Evolutionary conservation across 345 rosid genomes (phyloP).

Genomic region (Laguncularia racemosa): DNA sequence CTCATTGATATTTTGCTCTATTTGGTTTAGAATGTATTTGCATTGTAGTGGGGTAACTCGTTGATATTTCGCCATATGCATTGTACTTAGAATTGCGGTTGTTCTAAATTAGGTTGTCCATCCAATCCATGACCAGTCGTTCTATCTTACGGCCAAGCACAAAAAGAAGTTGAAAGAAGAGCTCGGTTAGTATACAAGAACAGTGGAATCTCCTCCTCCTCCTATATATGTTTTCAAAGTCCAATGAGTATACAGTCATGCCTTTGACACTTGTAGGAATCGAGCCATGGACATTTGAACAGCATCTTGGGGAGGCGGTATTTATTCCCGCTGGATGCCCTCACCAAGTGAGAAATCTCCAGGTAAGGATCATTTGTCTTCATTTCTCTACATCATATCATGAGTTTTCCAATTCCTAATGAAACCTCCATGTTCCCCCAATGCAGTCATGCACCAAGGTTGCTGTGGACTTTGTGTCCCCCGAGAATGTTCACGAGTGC

Average conservation of each 20-base stretch:
- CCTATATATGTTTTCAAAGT: no score
- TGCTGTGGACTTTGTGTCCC: slow-evolving; percentile 89
- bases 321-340: slow-evolving; percentile 98
- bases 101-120: slow-evolving; percentile 34
- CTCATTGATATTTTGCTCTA: background rate
- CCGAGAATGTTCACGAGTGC: slow-evolving; percentile 71
- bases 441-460: slow-evolving; percentile 86
- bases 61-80: background rate
- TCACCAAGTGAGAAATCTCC: slow-evolving; percentile 93
- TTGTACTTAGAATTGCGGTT: no score
- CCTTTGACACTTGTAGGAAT: slow-evolving; percentile 34
- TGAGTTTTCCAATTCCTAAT: background rate
- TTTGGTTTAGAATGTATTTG: no score
- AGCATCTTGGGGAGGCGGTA: slow-evolving; percentile 78
- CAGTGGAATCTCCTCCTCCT: background rate
- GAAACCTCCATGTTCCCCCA: slow-evolving; percentile 1
- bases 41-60: slow-evolving; percentile 44
- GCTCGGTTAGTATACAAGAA: slow-evolving; percentile 43
- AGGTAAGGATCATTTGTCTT: slow-evolving; percentile 28
- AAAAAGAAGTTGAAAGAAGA: slow-evolving; percentile 70
- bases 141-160: slow-evolving; percentile 61
- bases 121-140: slow-evolving; percentile 82
- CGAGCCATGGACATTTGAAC: slow-evolving; percentile 93
- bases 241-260: background rate
- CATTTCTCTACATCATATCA: background rate